Conservation (phyloP, 176 grass and related monocot genomes). For the Poa pratensis region DNA sequence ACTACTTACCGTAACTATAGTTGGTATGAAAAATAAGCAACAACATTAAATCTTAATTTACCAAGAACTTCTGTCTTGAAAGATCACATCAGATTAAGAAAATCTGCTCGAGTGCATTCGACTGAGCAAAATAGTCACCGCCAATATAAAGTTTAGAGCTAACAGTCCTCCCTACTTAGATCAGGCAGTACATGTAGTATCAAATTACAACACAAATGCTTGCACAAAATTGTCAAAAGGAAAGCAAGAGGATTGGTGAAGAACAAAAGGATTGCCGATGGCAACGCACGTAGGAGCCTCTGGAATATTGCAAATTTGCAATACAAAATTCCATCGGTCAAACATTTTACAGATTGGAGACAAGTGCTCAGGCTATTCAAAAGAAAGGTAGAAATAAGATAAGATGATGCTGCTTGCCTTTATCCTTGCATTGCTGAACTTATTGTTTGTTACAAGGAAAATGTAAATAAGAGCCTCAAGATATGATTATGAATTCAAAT, state of each 20-base stretch:
- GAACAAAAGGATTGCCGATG: constrained; percentile 41
- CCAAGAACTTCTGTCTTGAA: neutral
- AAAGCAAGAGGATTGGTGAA: constrained; percentile 16
- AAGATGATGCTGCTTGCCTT: no score
- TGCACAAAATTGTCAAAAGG: neutral
- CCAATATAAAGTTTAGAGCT: neutral
- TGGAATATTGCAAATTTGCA: constrained; percentile 17
- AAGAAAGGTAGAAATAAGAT: no score
- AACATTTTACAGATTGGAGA: neutral
- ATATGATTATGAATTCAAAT: neutral
- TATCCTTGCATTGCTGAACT: no score
- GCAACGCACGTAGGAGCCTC: constrained; percentile 75
- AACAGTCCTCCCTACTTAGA: neutral
- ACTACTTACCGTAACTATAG: neutral
- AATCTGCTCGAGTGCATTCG: neutral
- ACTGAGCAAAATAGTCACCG: neutral
- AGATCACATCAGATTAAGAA: neutral
- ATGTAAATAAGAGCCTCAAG: no score
- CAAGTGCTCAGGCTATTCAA: no score
- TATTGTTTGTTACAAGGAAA: no score
- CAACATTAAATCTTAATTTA: neutral
- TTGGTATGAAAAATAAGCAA: neutral
- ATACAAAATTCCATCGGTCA: constrained; percentile 1
- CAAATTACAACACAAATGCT: neutral
- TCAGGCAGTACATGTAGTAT: neutral